These are phyloP conservation scores for Termitomyces sp. DNA, from an alignment of 1,284 basidiomycete species.

Conservation along the genomic window DNA sequence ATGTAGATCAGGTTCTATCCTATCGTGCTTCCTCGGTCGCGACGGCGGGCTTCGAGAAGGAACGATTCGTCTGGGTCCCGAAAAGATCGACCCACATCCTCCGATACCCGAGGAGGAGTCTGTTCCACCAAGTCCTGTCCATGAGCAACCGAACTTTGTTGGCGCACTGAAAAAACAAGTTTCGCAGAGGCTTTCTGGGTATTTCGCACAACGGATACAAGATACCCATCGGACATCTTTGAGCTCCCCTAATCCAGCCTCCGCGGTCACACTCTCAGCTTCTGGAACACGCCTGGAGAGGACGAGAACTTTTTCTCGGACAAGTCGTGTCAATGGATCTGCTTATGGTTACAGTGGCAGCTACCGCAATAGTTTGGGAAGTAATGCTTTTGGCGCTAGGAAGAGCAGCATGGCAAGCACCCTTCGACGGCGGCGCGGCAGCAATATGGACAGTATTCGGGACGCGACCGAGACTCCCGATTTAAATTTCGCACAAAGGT, in stretches of 20 bases:
- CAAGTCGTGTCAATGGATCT: slow-evolving; percentile 63
- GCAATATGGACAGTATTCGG: slow-evolving; percentile 37
- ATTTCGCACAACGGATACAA: slow-evolving; percentile 42
- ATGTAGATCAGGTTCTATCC: slow-evolving; percentile 58
- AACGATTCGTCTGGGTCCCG: slow-evolving; percentile 71
- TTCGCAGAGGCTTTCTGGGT: slow-evolving; percentile 52
- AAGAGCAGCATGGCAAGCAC: slow-evolving; percentile 46
- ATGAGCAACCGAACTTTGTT: slow-evolving; percentile 32
- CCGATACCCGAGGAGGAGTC: slow-evolving; percentile 61
- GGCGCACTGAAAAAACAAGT: slow-evolving; percentile 38
- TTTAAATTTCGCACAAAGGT: slow-evolving; percentile 81
- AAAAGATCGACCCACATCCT: slow-evolving; percentile 52
- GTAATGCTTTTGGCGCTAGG: slow-evolving; percentile 38
- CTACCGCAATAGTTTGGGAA: slow-evolving; percentile 49
- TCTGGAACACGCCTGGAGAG: slow-evolving; percentile 33
- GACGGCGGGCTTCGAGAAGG: slow-evolving; percentile 89
- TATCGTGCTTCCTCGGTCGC: slow-evolving; percentile 84
- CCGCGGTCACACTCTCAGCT: slow-evolving; percentile 44
- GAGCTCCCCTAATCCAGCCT: slow-evolving; percentile 24
- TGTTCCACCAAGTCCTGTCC: slow-evolving; percentile 36
- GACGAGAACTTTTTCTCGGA: slow-evolving; percentile 45
- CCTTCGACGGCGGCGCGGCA: slow-evolving; percentile 44
- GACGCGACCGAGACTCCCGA: slow-evolving; percentile 40
- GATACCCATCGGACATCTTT: slow-evolving; percentile 31
- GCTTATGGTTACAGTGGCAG: slow-evolving; percentile 70